Base-by-base conservation (phyloP, 768 basidiomycete genomes). In the Butyriboletus loyo region DNA sequence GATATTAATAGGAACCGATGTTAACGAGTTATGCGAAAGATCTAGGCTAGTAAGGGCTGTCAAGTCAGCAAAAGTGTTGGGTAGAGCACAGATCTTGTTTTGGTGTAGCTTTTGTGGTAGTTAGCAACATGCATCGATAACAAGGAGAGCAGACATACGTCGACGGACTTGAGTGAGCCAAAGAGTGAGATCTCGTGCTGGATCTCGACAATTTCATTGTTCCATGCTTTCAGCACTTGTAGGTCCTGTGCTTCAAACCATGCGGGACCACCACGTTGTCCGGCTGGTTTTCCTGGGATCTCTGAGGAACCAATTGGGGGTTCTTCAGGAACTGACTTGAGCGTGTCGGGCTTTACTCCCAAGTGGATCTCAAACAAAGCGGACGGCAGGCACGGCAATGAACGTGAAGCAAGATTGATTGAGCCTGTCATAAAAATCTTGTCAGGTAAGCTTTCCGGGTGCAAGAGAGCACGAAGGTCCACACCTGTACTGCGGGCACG, bases 221-320 rank as follows among this genome's bases (percentile, higher is more conserved):
- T 86, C 81, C 86, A 86, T 15, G 83, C 84, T 64, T 90, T 92
- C 38, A 93, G 71, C 5, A 87, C 73, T 34, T 81, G 79, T 21
- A 93, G 70, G 68, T 93, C 90, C 63, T 87, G 85, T 1, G 86
- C 86, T 64, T 92, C 89, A 59, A 84, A 93, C 88, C 90, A 90
- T 1, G 86, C 76, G 13, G 86, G 82, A 21, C 62, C 59, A 43
- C 75, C 72, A 30, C 70, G 73, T 47, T 76, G 74, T 30, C 72
- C 74, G 9, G 73, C 67, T 38, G 74, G 73, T 50, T 72, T 74
- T n/a, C 65, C 67, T 14, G 68, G 57, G 9, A 64, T 56, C 4
- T 75, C 71, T 31, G 65, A 21, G 68, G 70, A 50, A 74, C 75
- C 57, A 35, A 77, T 69, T 9, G 76, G 71, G 5, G 85, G 85